Evolutionary conservation across 2,329 filamentous ascomycete genomes (phyloP).

Genomic region (Dendrostoma leiphaemia): DNA sequence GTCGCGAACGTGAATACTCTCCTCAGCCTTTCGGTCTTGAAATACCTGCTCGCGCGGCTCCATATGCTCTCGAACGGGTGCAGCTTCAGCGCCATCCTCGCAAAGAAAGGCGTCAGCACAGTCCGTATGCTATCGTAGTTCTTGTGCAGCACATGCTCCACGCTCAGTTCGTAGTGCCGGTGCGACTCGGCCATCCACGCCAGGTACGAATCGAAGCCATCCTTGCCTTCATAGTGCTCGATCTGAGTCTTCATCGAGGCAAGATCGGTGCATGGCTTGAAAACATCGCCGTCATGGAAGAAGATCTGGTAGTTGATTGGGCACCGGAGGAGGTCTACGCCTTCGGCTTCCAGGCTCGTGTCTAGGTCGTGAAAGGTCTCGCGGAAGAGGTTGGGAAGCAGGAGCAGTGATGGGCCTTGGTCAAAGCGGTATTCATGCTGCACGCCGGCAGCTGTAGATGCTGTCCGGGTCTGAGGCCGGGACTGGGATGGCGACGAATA

Average conservation of each 20-base stretch:
- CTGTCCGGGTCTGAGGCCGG: not conserved
- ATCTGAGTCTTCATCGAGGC: conserved; percentile 69
- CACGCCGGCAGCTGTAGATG: not conserved
- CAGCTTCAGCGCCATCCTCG: conserved; percentile 56
- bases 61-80: conserved; percentile 74
- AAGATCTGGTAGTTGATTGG: conserved; percentile 74
- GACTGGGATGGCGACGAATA: conserved; percentile 26
- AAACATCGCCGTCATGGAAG: conserved; percentile 65
- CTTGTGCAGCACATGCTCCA: conserved; percentile 62
- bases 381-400: conserved; percentile 69
- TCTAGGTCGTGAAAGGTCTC: conserved; percentile 68
- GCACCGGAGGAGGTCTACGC: conserved; percentile 68
- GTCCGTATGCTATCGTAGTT: conserved; percentile 63
- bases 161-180: conserved; percentile 66
- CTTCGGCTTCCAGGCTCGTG: conserved; percentile 63
- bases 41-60: conserved; percentile 63
- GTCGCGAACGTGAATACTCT: conserved; percentile 74
- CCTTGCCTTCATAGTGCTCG: conserved; percentile 70
- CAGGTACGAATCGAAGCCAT: conserved; percentile 69
- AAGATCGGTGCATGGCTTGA: conserved; percentile 66
- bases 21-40: conserved; percentile 66
- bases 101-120: conserved; percentile 57
- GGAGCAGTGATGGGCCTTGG: conserved; percentile 71
- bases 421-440: conserved; percentile 60
- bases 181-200: conserved; percentile 66